Base-by-base conservation (phyloP, 805 yeast genomes). In the Candida gorgasii region DNA sequence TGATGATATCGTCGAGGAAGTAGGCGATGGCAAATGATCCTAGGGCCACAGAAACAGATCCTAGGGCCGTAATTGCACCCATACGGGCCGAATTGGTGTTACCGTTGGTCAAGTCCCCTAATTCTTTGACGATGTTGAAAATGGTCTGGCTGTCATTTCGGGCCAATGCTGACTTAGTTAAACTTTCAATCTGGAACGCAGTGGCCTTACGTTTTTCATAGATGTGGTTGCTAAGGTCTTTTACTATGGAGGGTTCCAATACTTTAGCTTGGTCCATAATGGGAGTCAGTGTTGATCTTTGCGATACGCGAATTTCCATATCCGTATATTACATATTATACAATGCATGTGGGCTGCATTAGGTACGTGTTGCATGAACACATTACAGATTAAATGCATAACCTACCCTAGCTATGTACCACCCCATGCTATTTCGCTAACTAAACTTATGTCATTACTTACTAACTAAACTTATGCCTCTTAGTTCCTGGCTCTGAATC, bases 11-110 rank as follows among this genome's bases (percentile, higher is more conserved):
- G 45, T 88, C 93, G 37, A 93, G 64, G 55, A 88, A 92, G 43
- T 71, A 69, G 0, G 96, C 93, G 26, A 93, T 88, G 36, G 90
- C 92, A 51, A 79, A 80, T 30, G 77, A 75, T 1, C 98, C 97
- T 22, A 93, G 65, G 0, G 98, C 98, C 43, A 93, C 90, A 0
- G 97, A 89, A 3, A 89, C 93, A 9, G 97, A 96, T 4, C 98
- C 99, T 14, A 93, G 69, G 0, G 98, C 98, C 51, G 95, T 92
- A 31, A 92, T 73, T 0, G 98, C 97, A 13, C 99, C 99, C 72
- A 89, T 90, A 53, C 96, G 78, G 13, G 72, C 72, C 5, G 96
- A 88, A 37, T 65, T 68, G 30, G 73, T 86, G 75, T 39, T 97
- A 81, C 65, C 87, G 39, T 59, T 61, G 82, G 70, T 90, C 86